These are phyloP conservation scores for Physcomitrellopsis africana DNA, from an alignment of 225 moss, liverwort and hornwort species.

Conservation along the genomic window DNA sequence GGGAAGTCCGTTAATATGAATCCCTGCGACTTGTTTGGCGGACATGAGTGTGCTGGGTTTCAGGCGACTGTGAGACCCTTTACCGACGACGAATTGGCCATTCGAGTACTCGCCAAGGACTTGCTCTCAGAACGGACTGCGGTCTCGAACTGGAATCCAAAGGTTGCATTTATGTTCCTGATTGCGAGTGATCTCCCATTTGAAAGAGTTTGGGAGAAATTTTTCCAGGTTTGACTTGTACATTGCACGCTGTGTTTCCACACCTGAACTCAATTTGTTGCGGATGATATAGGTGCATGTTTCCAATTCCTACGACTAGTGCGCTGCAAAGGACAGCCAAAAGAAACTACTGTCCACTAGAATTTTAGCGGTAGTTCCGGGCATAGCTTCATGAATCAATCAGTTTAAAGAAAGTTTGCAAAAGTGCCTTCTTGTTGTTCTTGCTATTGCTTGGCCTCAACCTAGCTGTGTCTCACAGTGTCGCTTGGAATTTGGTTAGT, in stretches of 20 bases:
- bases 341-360: too few relatives aligned
- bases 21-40: slow-evolving; percentile 56
- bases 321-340: too few relatives aligned
- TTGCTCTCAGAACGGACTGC: slow-evolving; percentile 31
- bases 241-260: background rate
- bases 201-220: slow-evolving; percentile 57
- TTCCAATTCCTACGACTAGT: too few relatives aligned
- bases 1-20: slow-evolving; percentile 31
- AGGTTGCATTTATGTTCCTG: slow-evolving; percentile 62
- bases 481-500: background rate
- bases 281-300: too few relatives aligned
- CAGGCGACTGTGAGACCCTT: slow-evolving; percentile 32
- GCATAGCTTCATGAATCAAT: too few relatives aligned
- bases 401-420: too few relatives aligned
- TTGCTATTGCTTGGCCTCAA: too few relatives aligned
- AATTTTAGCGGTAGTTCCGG: too few relatives aligned
- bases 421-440: too few relatives aligned
- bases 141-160: slow-evolving; percentile 31
- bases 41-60: slow-evolving; percentile 39
- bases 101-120: slow-evolving; percentile 40
- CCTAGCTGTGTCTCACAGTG: background rate
- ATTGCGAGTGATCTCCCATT: slow-evolving; percentile 51
- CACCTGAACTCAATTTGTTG: too few relatives aligned
- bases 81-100: slow-evolving; percentile 50
- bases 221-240: slow-evolving; percentile 45